Percentiles rank a stretch among this genome's conserved stretches.
These are phyloP conservation scores for Fraxinus anomala DNA, from an alignment of 257 asterid genomes.

Conservation along the genomic window DNA sequence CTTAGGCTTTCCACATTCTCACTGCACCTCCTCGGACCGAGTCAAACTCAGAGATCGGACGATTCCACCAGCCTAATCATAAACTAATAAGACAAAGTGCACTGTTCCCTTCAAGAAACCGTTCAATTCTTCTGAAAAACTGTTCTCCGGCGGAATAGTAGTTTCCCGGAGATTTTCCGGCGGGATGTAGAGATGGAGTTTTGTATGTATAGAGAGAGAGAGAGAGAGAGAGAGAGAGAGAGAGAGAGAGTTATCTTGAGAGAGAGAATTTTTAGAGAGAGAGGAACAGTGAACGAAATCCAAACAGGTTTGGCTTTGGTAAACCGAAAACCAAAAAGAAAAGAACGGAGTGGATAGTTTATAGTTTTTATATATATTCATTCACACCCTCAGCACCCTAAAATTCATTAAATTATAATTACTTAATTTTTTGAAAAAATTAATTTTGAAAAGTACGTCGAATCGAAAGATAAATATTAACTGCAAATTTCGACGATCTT, in stretches of 20 bases:
- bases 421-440: background rate
- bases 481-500: background rate
- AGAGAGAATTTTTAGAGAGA: constrained; percentile 31
- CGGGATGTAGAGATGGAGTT: constrained; percentile 26
- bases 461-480: background rate
- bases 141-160: constrained; percentile 34
- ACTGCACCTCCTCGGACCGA: constrained; percentile 33
- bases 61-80: constrained; percentile 41
- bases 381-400: background rate
- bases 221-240: constrained; percentile 33
- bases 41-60: constrained; percentile 67
- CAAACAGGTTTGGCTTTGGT: constrained; percentile 49
- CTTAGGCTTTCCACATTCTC: constrained; percentile 70
- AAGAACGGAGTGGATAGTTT: constrained; percentile 42
- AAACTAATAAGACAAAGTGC: constrained; percentile 28
- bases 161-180: constrained; percentile 50
- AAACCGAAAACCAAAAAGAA: constrained; percentile 38
- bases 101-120: background rate
- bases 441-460: background rate
- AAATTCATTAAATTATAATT: background rate
- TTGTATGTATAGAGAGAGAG: constrained; percentile 38
- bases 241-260: constrained; percentile 30
- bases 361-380: constrained; percentile 35
- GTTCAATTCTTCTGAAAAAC: constrained; percentile 25
- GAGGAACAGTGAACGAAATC: constrained; percentile 56